Conservation (phyloP, 2,329 filamentous ascomycete genomes). For the Cercospora sesami region DNA sequence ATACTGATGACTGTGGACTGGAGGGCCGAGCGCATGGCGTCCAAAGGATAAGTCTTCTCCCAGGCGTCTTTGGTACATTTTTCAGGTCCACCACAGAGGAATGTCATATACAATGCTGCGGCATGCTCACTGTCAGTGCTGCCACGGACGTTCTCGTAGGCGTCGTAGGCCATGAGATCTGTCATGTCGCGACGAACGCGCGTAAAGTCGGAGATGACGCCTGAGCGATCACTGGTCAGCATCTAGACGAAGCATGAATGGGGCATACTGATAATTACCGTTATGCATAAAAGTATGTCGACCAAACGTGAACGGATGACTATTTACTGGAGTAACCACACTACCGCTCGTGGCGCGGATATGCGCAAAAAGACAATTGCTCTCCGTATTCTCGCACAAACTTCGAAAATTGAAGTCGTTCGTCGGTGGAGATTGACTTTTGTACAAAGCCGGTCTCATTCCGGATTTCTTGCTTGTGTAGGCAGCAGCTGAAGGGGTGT, state of each 20-base stretch:
- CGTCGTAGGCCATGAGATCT: conserved; percentile 47
- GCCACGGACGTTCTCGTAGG: conserved; percentile 51
- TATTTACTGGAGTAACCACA: conserved; percentile 53
- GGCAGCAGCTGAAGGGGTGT: conserved; percentile 45
- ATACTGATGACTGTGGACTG: conserved; percentile 45
- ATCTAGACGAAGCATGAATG: neutral
- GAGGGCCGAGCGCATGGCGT: conserved; percentile 49
- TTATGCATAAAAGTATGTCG: conserved; percentile 58
- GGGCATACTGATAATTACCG: neutral
- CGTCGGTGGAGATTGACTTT: conserved; percentile 50
- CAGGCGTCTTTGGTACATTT: conserved; percentile 20
- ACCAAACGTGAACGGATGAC: conserved; percentile 57
- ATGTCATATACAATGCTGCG: conserved; percentile 52
- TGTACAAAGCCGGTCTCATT: conserved; percentile 52
- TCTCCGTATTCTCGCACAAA: conserved; percentile 53
- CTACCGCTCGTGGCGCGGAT: conserved; percentile 54
- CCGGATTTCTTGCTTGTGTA: conserved; percentile 31
- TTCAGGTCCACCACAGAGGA: conserved; percentile 38
- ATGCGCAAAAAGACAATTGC: conserved; percentile 53
- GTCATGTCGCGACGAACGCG: conserved; percentile 50
- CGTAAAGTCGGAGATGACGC: conserved; percentile 51
- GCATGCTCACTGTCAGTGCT: conserved; percentile 54
- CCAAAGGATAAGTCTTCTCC: conserved; percentile 43
- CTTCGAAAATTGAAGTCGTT: conserved; percentile 57
- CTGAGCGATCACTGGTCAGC: conserved; percentile 24